Conservation (phyloP, 129 eudicot species). For the Helianthus tuberosus region DNA sequence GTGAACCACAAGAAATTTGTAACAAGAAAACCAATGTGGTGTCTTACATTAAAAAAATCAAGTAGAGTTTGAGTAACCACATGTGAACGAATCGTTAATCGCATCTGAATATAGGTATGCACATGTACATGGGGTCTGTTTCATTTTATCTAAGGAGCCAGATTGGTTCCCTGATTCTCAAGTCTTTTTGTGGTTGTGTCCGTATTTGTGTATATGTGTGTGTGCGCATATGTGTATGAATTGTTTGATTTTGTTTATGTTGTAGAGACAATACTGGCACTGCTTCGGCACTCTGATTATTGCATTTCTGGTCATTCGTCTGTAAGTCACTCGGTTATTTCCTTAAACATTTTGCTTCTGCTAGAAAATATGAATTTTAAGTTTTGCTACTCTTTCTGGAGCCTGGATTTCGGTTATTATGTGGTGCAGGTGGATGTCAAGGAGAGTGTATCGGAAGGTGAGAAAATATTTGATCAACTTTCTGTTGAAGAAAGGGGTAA, state of each 20-base stretch:
- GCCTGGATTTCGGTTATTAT: neutral
- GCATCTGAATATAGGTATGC: neutral
- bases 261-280: neutral
- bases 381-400: neutral
- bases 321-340: neutral
- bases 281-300: neutral
- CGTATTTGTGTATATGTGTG: neutral
- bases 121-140: too few species aligned
- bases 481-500: constrained; percentile 27
- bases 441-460: neutral
- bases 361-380: neutral
- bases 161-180: too few species aligned
- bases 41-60: too few species aligned
- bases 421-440: constrained; percentile 17
- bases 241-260: neutral
- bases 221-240: neutral
- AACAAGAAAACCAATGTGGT: too few species aligned
- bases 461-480: constrained; percentile 11
- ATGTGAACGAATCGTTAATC: neutral
- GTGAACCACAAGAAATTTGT: too few species aligned
- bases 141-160: too few species aligned
- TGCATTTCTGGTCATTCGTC: neutral
- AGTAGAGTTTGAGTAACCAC: too few species aligned
- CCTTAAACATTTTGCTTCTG: neutral
- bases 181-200: too few species aligned